Percentiles rank a stretch among this genome's conserved stretches.
Conservation (phyloP, 129 eudicot genomes). For the Flaveria bidentis region DNA sequence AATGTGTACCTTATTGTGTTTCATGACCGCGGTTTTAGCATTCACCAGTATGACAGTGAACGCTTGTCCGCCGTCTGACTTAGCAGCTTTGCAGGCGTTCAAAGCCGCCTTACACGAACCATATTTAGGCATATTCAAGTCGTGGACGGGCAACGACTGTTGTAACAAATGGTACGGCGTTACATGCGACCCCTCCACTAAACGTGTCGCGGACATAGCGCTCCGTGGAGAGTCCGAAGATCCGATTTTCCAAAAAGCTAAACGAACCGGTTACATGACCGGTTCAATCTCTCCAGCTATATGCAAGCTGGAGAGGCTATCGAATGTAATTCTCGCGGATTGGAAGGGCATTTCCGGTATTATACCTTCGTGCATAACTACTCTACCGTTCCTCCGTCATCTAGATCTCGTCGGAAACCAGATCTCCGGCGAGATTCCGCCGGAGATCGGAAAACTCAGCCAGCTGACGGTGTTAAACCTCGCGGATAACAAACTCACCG, state of each 20-base stretch:
- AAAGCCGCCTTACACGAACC: slow-evolving; percentile 64
- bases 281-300: slow-evolving; percentile 75
- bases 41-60: slow-evolving; percentile 35
- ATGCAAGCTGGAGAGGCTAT: slow-evolving; percentile 57
- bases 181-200: slow-evolving; percentile 64
- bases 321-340: slow-evolving; percentile 66
- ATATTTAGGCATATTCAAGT: slow-evolving; percentile 62
- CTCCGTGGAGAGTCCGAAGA: slow-evolving; percentile 95
- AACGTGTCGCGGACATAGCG: slow-evolving; percentile 81
- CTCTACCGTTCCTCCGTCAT: slow-evolving; percentile 58
- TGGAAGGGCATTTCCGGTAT: slow-evolving; percentile 92
- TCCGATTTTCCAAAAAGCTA: slow-evolving; percentile 69
- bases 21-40: slow-evolving; percentile 21
- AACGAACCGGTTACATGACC: slow-evolving; percentile 84
- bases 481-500: slow-evolving; percentile 72
- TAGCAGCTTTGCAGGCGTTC: slow-evolving; percentile 61
- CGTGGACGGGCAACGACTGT: slow-evolving; percentile 88
- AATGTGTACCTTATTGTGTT: slow-evolving; percentile 32
- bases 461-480: slow-evolving; percentile 71
- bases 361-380: slow-evolving; percentile 62
- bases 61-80: slow-evolving; percentile 69
- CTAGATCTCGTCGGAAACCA: slow-evolving; percentile 75
- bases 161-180: slow-evolving; percentile 89
- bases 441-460: slow-evolving; percentile 59
- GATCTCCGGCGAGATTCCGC: slow-evolving; percentile 67